Evolutionary conservation across 2,329 filamentous ascomycete genomes (phyloP).

Genomic region (Neonectria magnoliae): DNA sequence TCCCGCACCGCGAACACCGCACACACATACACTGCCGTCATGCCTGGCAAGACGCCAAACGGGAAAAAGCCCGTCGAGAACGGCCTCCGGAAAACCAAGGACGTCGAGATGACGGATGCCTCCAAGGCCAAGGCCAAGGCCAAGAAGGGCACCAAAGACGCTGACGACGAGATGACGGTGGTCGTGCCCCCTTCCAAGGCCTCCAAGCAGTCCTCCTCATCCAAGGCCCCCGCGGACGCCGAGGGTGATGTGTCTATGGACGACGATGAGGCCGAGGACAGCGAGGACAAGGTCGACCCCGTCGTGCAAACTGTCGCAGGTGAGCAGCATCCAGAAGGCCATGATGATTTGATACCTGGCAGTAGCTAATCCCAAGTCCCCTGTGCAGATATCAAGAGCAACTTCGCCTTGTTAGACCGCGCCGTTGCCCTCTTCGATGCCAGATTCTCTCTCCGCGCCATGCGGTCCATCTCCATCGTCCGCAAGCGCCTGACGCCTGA

Average conservation of each 20-base stretch:
- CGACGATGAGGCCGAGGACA: constrained; percentile 62
- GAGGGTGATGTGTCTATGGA: constrained; percentile 80
- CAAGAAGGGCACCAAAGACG: constrained; percentile 72
- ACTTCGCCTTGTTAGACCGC: constrained; percentile 90
- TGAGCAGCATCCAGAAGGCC: constrained; percentile 48
- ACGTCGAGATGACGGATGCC: constrained; percentile 77
- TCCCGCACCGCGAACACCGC: constrained; percentile 16
- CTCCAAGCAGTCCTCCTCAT: constrained; percentile 66
- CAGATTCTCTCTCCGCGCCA: constrained; percentile 91
- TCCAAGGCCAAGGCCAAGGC: constrained; percentile 73
- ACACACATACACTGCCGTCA: constrained; percentile 49
- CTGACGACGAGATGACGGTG: constrained; percentile 83
- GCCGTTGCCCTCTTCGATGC: constrained; percentile 94
- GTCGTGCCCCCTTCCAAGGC: constrained; percentile 79
- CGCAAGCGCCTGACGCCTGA: constrained; percentile 89
- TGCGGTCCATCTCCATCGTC: constrained; percentile 94
- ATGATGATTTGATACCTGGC: constrained; percentile 3
- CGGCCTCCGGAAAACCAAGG: constrained; percentile 68
- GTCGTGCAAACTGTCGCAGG: constrained; percentile 68
- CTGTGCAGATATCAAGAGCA: constrained; percentile 86
- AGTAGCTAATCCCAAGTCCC: constrained; percentile 33
- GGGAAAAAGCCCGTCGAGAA: constrained; percentile 77
- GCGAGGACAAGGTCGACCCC: constrained; percentile 68
- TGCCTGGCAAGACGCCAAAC: constrained; percentile 80
- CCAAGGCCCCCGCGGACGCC: constrained; percentile 64